Evolutionary conservation across 495 filamentous ascomycete species (phyloP), one percentile per base, ranked within the genome.

Genomic region (Aspergillus sclerotiicarbonarius): DNA sequence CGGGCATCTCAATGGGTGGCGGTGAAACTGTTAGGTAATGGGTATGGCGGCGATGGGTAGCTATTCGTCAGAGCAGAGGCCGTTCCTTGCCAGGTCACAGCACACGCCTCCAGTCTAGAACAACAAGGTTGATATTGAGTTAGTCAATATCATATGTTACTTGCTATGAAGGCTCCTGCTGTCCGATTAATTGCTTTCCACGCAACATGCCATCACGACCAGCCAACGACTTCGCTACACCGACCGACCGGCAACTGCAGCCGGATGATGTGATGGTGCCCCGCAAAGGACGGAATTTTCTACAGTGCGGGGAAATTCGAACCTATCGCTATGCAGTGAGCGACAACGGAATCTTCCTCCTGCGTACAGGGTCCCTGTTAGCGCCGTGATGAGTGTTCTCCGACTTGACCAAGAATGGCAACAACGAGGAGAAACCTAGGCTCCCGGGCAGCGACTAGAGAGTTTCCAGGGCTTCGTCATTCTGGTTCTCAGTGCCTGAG

Each of bases 1-100:
- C 18, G 20, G 25, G 21, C 56, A 53, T 52, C 41, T 44, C 21
- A 41, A 48, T 18, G n/a, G 49, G 45, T 25, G 51, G 25, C 21
- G 12, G 37, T n/a, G 45, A 67, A 66, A 51, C 57, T 63, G 62
- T 76, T 76, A 76, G 66, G 71, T 76, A 74, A 76, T 76, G 62
- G 58, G 66, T 68, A 67, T 50, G 56, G 43, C 37, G 53, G 57
- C 49, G 51, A 20, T 30, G 39, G 45, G 49, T 60, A 54, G 49
- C 65, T 56, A 76, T 76, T 76, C 68, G 73, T 52, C 51, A 53
- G 37, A 52, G 18, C 33, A 29, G 43, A 10, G 13, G n/a, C 33
- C 39, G 58, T 52, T 35, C 44, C 51, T 35, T 59, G 61, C 45
- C 49, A 61, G 53, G 61, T 71, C 65, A 73, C 69, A 71, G 68